These are phyloP conservation scores for Niveomyces coronatus DNA, from an alignment of 2,329 filamentous ascomycete genomes.

Conservation along the genomic window DNA sequence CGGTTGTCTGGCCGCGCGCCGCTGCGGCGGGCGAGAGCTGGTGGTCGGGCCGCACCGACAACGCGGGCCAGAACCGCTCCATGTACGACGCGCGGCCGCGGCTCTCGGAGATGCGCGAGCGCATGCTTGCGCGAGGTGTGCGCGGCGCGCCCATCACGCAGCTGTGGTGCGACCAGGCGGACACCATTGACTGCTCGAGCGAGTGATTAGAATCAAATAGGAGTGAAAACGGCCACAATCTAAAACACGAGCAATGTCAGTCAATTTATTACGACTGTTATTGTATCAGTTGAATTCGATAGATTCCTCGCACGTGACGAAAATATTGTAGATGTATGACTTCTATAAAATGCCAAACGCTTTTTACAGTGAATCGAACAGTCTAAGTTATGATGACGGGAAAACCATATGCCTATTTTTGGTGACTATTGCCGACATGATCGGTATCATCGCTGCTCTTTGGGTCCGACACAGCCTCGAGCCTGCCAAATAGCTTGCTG, in stretches of 20 bases:
- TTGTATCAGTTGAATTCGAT: too few species aligned
- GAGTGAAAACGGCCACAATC: not conserved
- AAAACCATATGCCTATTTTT: too few species aligned
- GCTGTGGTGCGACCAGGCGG: slow-evolving; percentile 55
- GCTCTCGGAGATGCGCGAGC: slow-evolving; percentile 65
- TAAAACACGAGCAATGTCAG: not conserved
- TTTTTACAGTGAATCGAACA: too few species aligned
- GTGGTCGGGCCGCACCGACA: slow-evolving; percentile 65
- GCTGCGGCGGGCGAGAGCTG: slow-evolving; percentile 67
- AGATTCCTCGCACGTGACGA: too few species aligned
- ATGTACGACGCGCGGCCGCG: slow-evolving; percentile 60
- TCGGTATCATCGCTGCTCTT: not conserved
- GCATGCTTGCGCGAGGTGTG: slow-evolving; percentile 60
- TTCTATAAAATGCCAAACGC: too few species aligned
- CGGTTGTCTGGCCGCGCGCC: slow-evolving; percentile 67
- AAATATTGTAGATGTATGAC: too few species aligned
- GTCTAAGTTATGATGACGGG: too few species aligned
- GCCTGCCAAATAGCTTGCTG: not conserved
- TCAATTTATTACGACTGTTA: not conserved
- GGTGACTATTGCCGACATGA: too few species aligned
- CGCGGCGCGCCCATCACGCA: slow-evolving; percentile 56
- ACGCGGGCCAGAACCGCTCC: slow-evolving; percentile 55
- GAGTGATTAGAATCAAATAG: not conserved
- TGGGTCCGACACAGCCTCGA: not conserved
- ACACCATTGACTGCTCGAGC: slow-evolving; percentile 5